Conservation (phyloP, 352 stramenopile species). For the Globisporangium carolinianum region DNA sequence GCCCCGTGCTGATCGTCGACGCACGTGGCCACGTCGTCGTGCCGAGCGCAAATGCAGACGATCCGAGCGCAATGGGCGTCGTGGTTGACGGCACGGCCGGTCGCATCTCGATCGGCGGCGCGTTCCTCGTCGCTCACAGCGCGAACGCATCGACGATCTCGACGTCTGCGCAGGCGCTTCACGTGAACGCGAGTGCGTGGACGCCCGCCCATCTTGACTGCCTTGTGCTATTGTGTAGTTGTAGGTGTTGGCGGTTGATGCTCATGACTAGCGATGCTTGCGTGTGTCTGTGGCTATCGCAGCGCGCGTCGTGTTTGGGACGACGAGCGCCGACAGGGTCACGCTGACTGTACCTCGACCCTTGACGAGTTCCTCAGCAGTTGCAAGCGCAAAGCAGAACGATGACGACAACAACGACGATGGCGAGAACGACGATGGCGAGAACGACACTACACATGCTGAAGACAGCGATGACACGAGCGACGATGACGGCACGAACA, state of each 20-base stretch:
- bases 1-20: slow-evolving; percentile 50
- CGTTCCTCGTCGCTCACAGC: slow-evolving; percentile 34
- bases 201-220: too few relatives aligned
- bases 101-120: slow-evolving; percentile 28
- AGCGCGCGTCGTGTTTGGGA: slow-evolving; percentile 19
- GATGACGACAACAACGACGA: slow-evolving; percentile 2
- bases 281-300: neutral
- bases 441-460: slow-evolving; percentile 1
- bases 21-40: slow-evolving; percentile 42
- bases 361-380: neutral
- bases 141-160: slow-evolving; percentile 33
- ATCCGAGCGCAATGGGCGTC: slow-evolving; percentile 38
- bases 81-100: slow-evolving; percentile 32
- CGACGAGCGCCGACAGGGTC: slow-evolving; percentile 7
- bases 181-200: slow-evolving; percentile 40
- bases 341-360: slow-evolving; percentile 10
- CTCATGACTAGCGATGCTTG: neutral
- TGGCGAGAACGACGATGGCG: slow-evolving; percentile 2
- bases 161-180: slow-evolving; percentile 27
- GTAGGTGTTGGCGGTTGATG: neutral
- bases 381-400: neutral
- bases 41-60: slow-evolving; percentile 35
- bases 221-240: too few relatives aligned
- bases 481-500: slow-evolving; percentile 4
- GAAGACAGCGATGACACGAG: neutral